Evolutionary conservation across 2,329 filamentous ascomycete species (phyloP).

Genomic region (Metarhizium album): DNA sequence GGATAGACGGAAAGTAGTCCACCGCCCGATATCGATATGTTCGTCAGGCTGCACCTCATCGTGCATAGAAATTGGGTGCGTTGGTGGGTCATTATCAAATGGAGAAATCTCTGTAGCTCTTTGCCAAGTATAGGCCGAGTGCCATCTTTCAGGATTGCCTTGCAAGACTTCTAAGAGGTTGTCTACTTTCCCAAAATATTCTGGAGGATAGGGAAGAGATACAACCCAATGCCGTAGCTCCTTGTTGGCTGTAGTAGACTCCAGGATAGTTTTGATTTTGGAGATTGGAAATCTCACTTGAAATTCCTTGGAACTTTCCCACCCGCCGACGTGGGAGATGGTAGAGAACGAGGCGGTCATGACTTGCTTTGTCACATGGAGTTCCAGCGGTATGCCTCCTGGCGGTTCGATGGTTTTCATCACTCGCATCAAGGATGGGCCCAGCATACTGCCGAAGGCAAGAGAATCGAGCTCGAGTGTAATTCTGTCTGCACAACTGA

Average conservation of each 20-base stretch:
- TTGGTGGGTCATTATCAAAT: constrained; percentile 19
- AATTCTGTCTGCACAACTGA: constrained; percentile 23
- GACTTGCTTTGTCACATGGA: constrained; percentile 19
- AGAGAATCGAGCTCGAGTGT: constrained; percentile 34
- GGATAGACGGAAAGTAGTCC: constrained; percentile 42
- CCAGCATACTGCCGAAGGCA: constrained; percentile 51
- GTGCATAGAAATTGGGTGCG: constrained; percentile 28
- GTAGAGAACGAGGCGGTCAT: constrained; percentile 22
- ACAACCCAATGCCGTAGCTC: constrained; percentile 32
- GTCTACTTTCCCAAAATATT: constrained; percentile 31
- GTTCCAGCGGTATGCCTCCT: constrained; percentile 16
- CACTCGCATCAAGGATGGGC: constrained; percentile 44
- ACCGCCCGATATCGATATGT: constrained; percentile 43
- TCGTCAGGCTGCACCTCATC: constrained; percentile 21
- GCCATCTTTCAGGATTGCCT: constrained; percentile 25
- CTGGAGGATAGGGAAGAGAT: constrained; percentile 35
- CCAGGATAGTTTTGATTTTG: constrained; percentile 34
- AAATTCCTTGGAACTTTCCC: constrained; percentile 19
- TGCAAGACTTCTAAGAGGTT: constrained; percentile 23
- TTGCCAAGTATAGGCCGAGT: constrained; percentile 33
- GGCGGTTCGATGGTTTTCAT: constrained; percentile 32
- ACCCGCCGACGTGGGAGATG: constrained; percentile 6
- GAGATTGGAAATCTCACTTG: constrained; percentile 34
- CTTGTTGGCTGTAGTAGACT: constrained; percentile 12
- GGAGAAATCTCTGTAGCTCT: constrained; percentile 36